Evolutionary conservation across 257 asterid species (phyloP), one percentile per base, ranked within the genome.

Genomic region (Nicotiana attenuata): DNA sequence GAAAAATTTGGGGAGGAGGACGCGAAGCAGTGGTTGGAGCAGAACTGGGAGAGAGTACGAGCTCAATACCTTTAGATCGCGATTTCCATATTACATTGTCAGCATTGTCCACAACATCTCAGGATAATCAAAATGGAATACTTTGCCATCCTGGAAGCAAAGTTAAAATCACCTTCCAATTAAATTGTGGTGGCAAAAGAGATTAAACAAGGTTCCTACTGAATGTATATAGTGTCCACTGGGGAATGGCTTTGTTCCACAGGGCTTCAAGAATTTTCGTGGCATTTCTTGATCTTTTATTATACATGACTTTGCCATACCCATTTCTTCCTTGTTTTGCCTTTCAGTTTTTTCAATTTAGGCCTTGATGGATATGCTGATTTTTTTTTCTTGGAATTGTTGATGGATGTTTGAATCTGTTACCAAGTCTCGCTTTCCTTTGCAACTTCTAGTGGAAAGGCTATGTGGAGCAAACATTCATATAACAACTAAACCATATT

Each of bases 1-100:
- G 87, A 85, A 67, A 81, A 60, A 78, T 85, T 81, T 59, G 87
- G 87, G 28, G 87, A 81, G 73, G 76, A 65, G 64, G 31, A 84
- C 15, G 87, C 82, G 13, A 84, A 81, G 65, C 79, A 20, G 24
- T 84, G 87, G 87, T 81, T 82, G 87, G 87, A 84, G 64, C 38
- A 47, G 53, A 84, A 84, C 82, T 81, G 82, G 80, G 84, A 76
- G 65, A 81, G 87, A 66, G 77, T 84, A 76, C 87, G 76, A 81
- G 78, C 28, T 24, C 84, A 77, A 45, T 84, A 84, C 29, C 84
- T 84, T 59, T 84, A 63, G 31, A 57, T 78, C 20, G 20, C 60
- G 81, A 10, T 17, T 73, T 57, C 81, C 15, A 47, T 73, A 26
- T 73, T 50, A 73, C 47, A 50, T 73, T 50, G 50, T 73, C 79